Evolutionary conservation across 116 monocot genomes (phyloP), one percentile per base, ranked within the genome.

Genomic region (Dioscorea cayenensis): DNA sequence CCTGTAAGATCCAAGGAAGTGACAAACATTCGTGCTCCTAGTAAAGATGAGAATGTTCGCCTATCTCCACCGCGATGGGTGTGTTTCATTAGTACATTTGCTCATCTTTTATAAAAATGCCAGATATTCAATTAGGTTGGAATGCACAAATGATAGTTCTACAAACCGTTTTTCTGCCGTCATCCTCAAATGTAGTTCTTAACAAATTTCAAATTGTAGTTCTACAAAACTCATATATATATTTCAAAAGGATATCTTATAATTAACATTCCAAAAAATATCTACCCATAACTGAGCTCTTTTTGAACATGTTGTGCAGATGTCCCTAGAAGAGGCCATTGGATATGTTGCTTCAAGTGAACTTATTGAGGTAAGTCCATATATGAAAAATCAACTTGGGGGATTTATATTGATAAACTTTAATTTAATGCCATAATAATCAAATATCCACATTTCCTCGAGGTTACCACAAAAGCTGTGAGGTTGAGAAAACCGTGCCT

Each of bases 301-400:
- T 14, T 55, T 29, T 3, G 16, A 43, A 43, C 14, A 55, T 14
- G 2, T 17, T 55, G 3, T 82, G 79, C 86, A 97, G 97, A 91
- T 93, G 94, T 87, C 89, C 66, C 68, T 99, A 66, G 99, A 99
- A 70, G 93, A 93, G 73, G 94, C 99, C 37, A 99, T 99, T 73
- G 99, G 99, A 27, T 99, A 99, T 85, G 99, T 99, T 52, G 93
- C 99, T 66, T 74, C 93, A 17, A 90, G 93, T 78, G 99, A 99
- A 71, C 89, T 93, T 35, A 99, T 93, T 67, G 99, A 99, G 89
- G 97, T 64, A 72, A 83, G 81, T 79, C 28, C 52, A n/a, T n/a
- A n/a, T n/a, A 32, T 16, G 23, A 37, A 18, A 49, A 8, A 65
- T 73, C 22, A 51, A n/a, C 52, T 71, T 73, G 14, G 43, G 14